These are phyloP conservation scores for Emericellopsis atlantica DNA, from an alignment of 2,329 filamentous ascomycete species.

Conservation along the genomic window DNA sequence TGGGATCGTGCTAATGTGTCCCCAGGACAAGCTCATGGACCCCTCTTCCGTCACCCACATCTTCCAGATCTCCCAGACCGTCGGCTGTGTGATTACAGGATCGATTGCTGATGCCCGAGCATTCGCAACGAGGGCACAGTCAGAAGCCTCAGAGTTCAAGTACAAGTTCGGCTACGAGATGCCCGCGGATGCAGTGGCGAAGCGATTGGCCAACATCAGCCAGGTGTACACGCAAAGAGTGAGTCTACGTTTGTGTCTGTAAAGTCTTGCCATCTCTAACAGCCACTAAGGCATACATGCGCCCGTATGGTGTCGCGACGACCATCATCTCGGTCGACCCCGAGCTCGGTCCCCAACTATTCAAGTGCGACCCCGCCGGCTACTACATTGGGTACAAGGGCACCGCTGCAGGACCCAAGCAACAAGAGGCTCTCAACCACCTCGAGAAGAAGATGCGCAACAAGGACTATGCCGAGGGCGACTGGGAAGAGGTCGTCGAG, in stretches of 20 bases:
- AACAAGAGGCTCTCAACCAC: slow-evolving; percentile 96
- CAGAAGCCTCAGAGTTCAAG: slow-evolving; percentile 92
- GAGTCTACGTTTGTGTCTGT: slow-evolving; percentile 12
- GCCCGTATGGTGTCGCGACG: slow-evolving; percentile 87
- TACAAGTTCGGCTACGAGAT: slow-evolving; percentile 99
- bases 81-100: slow-evolving; percentile 96
- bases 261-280: slow-evolving; percentile 8
- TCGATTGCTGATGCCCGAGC: slow-evolving; percentile 96
- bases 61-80: slow-evolving; percentile 90
- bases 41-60: slow-evolving; percentile 94
- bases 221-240: slow-evolving; percentile 98
- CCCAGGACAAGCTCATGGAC: slow-evolving; percentile 96
- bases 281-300: slow-evolving; percentile 72
- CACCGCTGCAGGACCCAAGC: slow-evolving; percentile 92
- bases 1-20: slow-evolving; percentile 1
- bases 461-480: slow-evolving; percentile 86
- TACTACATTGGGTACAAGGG: slow-evolving; percentile 99
- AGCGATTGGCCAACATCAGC: slow-evolving; percentile 96
- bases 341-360: slow-evolving; percentile 86
- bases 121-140: slow-evolving; percentile 82
- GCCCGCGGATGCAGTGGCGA: slow-evolving; percentile 93
- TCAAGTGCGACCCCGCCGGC: slow-evolving; percentile 95
- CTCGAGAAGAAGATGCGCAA: slow-evolving; percentile 99
- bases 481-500: slow-evolving; percentile 96
- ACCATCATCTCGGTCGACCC: slow-evolving; percentile 90